A percentile compares a stretch with the other conserved stretches of the same genome.
These are phyloP conservation scores for Flaveria trinervia DNA, from an alignment of 129 eudicot species.

Conservation along the genomic window DNA sequence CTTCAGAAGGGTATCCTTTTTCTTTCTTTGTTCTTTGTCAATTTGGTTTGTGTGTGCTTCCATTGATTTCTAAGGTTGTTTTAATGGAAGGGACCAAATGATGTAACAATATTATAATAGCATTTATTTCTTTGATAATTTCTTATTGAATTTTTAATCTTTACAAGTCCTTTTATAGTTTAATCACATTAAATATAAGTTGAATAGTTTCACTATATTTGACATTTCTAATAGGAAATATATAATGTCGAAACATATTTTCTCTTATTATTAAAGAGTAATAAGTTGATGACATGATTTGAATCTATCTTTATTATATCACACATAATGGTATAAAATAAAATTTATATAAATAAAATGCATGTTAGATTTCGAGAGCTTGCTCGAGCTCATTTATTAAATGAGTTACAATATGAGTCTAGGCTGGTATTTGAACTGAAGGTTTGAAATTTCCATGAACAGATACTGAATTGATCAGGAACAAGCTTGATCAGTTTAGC, in stretches of 20 bases:
- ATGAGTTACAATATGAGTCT: no score
- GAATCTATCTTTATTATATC: neutral
- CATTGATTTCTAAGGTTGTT: neutral
- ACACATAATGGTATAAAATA: neutral
- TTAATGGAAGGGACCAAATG: neutral
- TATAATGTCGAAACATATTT: neutral
- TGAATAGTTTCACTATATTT: neutral
- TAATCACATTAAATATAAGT: neutral
- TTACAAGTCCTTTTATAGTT: neutral
- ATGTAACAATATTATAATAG: neutral
- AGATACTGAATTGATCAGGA: no score
- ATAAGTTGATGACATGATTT: neutral
- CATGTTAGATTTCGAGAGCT: no score
- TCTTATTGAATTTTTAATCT: neutral
- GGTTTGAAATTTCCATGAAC: no score
- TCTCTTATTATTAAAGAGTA: neutral
- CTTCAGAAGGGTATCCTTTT: neutral
- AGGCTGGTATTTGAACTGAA: no score
- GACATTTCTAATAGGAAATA: neutral
- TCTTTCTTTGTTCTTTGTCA: neutral
- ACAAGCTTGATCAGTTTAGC: no score
- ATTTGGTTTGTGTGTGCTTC: neutral
- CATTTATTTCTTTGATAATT: neutral
- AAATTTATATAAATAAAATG: no score
- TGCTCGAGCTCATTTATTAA: no score